A percentile compares a stretch with the other conserved stretches of the same genome.
Conservation (phyloP, 345 rosid genomes). For the Linum usitatissimum region DNA sequence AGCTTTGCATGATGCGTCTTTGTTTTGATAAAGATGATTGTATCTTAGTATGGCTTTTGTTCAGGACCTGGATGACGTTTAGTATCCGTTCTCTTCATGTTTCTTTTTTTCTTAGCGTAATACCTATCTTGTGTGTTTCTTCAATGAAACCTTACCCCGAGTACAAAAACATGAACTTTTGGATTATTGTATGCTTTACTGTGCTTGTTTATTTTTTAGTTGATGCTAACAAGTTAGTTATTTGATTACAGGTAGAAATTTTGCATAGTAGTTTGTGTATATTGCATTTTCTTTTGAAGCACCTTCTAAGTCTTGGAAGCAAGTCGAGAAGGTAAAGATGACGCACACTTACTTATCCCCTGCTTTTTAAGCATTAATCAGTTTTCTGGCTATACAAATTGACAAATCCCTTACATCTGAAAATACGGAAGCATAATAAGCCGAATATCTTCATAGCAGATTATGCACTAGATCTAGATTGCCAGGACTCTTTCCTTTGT, state of each 20-base stretch:
- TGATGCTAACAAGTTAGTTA: constrained; percentile 6
- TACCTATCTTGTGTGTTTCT: no score
- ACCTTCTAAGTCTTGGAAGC: constrained; percentile 35
- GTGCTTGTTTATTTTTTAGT: constrained; percentile 1
- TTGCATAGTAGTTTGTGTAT: constrained; percentile 46
- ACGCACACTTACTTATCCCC: neutral
- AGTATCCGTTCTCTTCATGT: no score
- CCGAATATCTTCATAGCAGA: no score
- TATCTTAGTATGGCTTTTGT: neutral
- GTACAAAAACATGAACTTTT: neutral
- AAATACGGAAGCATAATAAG: no score
- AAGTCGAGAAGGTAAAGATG: constrained; percentile 45
- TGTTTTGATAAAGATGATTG: neutral
- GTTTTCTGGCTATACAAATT: no score
- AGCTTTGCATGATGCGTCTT: neutral
- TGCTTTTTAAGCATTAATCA: neutral
- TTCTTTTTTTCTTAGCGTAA: no score
- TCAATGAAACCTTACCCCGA: no score
- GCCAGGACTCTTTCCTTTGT: no score
- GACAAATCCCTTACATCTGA: no score
- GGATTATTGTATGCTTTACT: neutral
- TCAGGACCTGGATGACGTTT: no score
- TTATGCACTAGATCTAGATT: no score
- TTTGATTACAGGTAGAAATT: constrained; percentile 43
- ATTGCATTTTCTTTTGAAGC: constrained; percentile 50